Conservation (phyloP, 768 basidiomycete species). For the Collybia mongolica region DNA sequence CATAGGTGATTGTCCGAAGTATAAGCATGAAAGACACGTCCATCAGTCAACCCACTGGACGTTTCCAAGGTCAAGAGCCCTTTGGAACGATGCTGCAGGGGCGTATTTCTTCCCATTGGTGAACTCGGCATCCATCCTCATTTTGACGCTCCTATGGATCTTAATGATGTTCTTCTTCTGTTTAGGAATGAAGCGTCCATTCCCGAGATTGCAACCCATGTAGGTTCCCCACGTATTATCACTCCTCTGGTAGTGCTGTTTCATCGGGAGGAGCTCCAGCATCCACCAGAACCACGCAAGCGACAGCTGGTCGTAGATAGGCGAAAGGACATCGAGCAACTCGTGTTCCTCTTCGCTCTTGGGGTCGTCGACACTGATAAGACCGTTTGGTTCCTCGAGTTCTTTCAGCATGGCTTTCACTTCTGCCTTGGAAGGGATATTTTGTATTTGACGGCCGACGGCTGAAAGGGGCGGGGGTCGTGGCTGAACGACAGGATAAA, state of each 20-base stretch:
- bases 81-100: conserved; percentile 35
- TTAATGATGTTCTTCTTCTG: conserved; percentile 36
- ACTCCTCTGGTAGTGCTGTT: conserved; percentile 33
- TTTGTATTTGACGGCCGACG: conserved; percentile 14
- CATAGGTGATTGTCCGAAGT: too few species aligned
- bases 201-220: conserved; percentile 31
- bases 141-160: conserved; percentile 50
- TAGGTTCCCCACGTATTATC: conserved; percentile 27
- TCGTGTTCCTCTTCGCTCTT: conserved; percentile 53
- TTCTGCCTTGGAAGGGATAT: conserved; percentile 4
- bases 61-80: conserved; percentile 11
- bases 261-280: conserved; percentile 48
- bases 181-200: conserved; percentile 38
- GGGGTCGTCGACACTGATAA: background rate
- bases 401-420: background rate
- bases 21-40: too few species aligned
- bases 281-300: conserved; percentile 53
- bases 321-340: conserved; percentile 44
- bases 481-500: conserved; percentile 31
- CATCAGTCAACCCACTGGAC: conserved; percentile 18
- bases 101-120: conserved; percentile 31
- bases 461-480: conserved; percentile 28
- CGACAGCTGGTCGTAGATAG: conserved; percentile 50
- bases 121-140: conserved; percentile 50
- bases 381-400: background rate